Evolutionary conservation across 352 stramenopile species (phyloP), one percentile per base, ranked within the genome.

Genomic region (Peronosclerospora sorghi): DNA sequence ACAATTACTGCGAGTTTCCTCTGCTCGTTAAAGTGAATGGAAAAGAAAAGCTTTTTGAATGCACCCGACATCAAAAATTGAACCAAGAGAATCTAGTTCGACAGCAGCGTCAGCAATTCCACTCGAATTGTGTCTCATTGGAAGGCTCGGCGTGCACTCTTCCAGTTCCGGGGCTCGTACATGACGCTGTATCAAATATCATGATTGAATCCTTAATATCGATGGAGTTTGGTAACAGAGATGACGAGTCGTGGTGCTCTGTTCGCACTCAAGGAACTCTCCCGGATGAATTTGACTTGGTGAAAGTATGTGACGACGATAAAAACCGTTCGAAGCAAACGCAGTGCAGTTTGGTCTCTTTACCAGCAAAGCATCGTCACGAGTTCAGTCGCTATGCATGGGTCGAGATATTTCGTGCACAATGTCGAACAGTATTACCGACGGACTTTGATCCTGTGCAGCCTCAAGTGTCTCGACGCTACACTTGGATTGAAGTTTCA

Each of bases 401-500:
- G 65, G 29, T 53, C n/a, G 53, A 61, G 26, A 43, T 62, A 13
- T 29, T 43, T 32, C 68, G 68, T 34, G 50, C 40, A 2, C 51
- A 64, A 36, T 72, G 63, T 35, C 65, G 48, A 35, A 51, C 53
- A 26, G 48, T 78, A 26, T 47, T 77, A 18, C 61, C 69, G 34
- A 79, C 58, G 5, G 66, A 78, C 35, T 64, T 73, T 46, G 64
- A 82, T 20, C 51, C 49, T 6, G 34, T 62, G 30, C 67, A 61
- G 34, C 54, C 62, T 1, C 64, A 64, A 8, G 34, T 73, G 24
- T 61, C 61, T 1, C 54, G 62, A 41, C 49, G 66, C 2, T 82
- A 75, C 41, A 56, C 64, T 19, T 82, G 69, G 69, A 59, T 79
- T 48, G 69, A 77, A 32, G 29, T 71, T 26, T 63, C 55, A 14